A percentile compares a stretch with the other conserved stretches of the same genome.
phyloP scores from a whole-genome alignment of 1,139 yeast species.

The Lodderomyces orthopsilosis region DNA sequence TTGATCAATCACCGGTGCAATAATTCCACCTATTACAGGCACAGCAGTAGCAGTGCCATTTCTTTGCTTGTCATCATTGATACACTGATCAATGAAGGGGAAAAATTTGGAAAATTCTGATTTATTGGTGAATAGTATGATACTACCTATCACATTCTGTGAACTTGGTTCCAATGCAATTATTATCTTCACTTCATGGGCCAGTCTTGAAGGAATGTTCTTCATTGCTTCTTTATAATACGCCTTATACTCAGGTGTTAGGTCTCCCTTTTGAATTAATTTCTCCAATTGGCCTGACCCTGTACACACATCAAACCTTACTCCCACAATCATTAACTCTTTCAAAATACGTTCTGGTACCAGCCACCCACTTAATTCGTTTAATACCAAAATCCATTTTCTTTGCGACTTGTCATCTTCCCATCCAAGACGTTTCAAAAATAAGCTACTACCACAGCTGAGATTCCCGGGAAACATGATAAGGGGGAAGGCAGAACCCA shows the following conservation, averaged over 20 bases:
- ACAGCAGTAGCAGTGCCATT: conserved; percentile 13
- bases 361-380: conserved; percentile 43
- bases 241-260: conserved; percentile 13
- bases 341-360: conserved; percentile 55
- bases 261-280: conserved; percentile 23
- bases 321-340: conserved; percentile 60
- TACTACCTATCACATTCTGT: conserved; percentile 53
- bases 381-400: conserved; percentile 38
- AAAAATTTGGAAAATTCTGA: conserved; percentile 47
- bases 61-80: background rate
- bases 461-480: conserved; percentile 39
- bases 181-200: conserved; percentile 44
- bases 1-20: conserved; percentile 57
- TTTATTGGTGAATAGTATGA: conserved; percentile 51
- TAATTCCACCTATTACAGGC: conserved; percentile 49
- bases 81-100: conserved; percentile 48
- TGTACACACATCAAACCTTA: conserved; percentile 53
- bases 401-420: conserved; percentile 14
- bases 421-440: conserved; percentile 44
- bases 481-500: conserved; percentile 57
- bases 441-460: conserved; percentile 25
- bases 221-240: conserved; percentile 27
- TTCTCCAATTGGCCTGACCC: conserved; percentile 39
- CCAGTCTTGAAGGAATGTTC: conserved; percentile 17
- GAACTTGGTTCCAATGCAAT: conserved; percentile 58